These are phyloP conservation scores for Aspergillus sclerotiicarbonarius DNA, from an alignment of 495 filamentous ascomycete genomes.

Conservation along the genomic window DNA sequence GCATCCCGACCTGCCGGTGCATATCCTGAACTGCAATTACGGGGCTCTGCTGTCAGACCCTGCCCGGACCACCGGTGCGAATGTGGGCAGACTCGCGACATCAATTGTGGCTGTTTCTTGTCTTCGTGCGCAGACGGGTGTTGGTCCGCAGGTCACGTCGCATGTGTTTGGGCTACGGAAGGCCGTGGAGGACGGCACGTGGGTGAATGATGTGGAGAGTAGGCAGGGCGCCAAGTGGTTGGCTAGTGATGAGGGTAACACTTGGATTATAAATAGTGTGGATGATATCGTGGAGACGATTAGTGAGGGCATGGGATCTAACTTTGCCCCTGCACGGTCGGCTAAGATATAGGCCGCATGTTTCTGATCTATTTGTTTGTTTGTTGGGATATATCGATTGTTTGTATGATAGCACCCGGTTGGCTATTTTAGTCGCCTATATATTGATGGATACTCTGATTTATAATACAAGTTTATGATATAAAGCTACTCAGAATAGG, in stretches of 20 bases:
- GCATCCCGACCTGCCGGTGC: constrained; percentile 76
- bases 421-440: too few species aligned
- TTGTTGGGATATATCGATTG: too few species aligned
- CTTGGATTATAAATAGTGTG: constrained; percentile 68
- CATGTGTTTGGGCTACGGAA: constrained; percentile 75
- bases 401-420: too few species aligned
- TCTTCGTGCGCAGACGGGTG: constrained; percentile 70
- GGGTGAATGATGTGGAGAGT: constrained; percentile 49
- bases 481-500: too few species aligned
- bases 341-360: background rate
- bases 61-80: constrained; percentile 52
- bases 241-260: constrained; percentile 68
- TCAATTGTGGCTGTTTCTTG: constrained; percentile 68
- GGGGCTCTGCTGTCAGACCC: constrained; percentile 68
- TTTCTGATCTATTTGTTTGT: too few species aligned
- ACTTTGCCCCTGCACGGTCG: constrained; percentile 53
- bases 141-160: constrained; percentile 72
- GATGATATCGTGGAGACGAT: constrained; percentile 67
- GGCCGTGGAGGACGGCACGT: constrained; percentile 64
- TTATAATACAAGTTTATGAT: too few species aligned
- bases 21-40: constrained; percentile 69
- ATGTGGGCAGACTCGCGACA: constrained; percentile 61
- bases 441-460: too few species aligned
- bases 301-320: constrained; percentile 53
- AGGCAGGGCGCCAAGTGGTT: constrained; percentile 61